phyloP scores from a whole-genome alignment of 352 stramenopile species.

The Thalassiosira hispida region DNA sequence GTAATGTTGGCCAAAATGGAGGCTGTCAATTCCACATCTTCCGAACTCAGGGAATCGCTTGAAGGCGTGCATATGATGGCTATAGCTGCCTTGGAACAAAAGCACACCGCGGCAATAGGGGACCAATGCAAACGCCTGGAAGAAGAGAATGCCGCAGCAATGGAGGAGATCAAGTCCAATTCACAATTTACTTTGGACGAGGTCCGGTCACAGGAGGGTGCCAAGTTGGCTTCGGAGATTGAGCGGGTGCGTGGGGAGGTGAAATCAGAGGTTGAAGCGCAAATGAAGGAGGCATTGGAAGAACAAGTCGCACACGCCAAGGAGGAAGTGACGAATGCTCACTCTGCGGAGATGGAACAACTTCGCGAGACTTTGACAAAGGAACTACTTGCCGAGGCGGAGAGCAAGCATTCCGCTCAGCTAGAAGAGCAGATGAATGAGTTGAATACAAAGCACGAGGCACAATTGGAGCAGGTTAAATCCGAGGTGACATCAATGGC shows the following conservation, averaged over 20 bases:
- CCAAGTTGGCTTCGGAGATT: conserved; percentile 33
- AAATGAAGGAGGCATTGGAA: conserved; percentile 21
- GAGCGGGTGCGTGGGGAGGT: conserved; percentile 30
- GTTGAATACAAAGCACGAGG: conserved; percentile 44
- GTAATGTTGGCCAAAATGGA: conserved; percentile 46
- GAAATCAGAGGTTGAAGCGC: conserved; percentile 7
- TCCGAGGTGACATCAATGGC: conserved; percentile 32
- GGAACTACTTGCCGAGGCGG: conserved; percentile 45
- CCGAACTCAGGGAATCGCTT: conserved; percentile 30
- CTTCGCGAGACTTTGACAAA: conserved; percentile 52
- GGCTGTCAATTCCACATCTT: conserved; percentile 29
- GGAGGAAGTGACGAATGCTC: conserved; percentile 20
- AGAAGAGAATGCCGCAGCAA: conserved; percentile 26
- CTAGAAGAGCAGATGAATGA: conserved; percentile 54
- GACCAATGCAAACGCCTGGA: conserved; percentile 14
- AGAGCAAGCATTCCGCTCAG: conserved; percentile 47
- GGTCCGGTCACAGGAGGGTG: conserved; percentile 32
- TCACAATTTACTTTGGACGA: conserved; percentile 40
- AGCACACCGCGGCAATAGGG: conserved; percentile 44
- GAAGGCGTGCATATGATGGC: conserved; percentile 20
- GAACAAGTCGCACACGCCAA: conserved; percentile 20
- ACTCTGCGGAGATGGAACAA: conserved; percentile 34
- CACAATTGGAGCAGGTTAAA: conserved; percentile 55
- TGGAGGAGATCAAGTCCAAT: conserved; percentile 40
- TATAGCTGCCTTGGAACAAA: conserved; percentile 44